Percentiles rank a stretch among this genome's conserved stretches.
Conservation (phyloP, 73 alveolate species). For the Loxodes magnus region DNA sequence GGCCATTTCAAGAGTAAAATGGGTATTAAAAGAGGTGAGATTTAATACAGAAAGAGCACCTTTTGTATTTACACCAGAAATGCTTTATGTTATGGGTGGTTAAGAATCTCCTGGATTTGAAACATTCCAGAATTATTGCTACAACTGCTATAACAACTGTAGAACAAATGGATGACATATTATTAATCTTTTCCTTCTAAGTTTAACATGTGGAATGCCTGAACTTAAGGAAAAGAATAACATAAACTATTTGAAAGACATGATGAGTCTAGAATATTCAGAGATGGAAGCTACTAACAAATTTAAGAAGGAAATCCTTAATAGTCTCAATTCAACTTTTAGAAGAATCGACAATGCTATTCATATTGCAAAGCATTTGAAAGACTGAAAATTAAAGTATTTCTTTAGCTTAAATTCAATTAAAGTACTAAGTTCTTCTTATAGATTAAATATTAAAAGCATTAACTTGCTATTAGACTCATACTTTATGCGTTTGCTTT, state of each 20-base stretch:
- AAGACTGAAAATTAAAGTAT: too few species aligned
- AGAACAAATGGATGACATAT: slow-evolving; percentile 69
- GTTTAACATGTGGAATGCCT: slow-evolving; percentile 88
- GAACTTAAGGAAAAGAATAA: slow-evolving; percentile 68
- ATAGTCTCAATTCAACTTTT: slow-evolving; percentile 28
- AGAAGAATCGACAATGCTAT: slow-evolving; percentile 45
- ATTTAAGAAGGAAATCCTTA: slow-evolving; percentile 42
- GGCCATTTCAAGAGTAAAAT: slow-evolving; percentile 82
- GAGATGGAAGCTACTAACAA: slow-evolving; percentile 61
- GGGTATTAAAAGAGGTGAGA: slow-evolving; percentile 85
- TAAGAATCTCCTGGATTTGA: slow-evolving; percentile 47
- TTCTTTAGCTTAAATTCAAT: too few species aligned
- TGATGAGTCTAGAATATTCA: slow-evolving; percentile 22
- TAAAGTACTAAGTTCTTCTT: too few species aligned
- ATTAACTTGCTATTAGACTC: too few species aligned
- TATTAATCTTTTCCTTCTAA: slow-evolving; percentile 71
- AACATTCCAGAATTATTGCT: slow-evolving; percentile 58
- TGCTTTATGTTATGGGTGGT: slow-evolving; percentile 82
- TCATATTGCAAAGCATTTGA: slow-evolving; percentile 18
- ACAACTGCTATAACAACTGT: slow-evolving; percentile 62
- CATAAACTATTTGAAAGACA: slow-evolving; percentile 46
- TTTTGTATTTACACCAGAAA: slow-evolving; percentile 70
- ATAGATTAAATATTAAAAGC: too few species aligned
- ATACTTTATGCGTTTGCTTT: too few species aligned
- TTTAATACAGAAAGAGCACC: slow-evolving; percentile 94